These are phyloP conservation scores for Mycena galopus DNA, from an alignment of 768 basidiomycete species.

Conservation along the genomic window DNA sequence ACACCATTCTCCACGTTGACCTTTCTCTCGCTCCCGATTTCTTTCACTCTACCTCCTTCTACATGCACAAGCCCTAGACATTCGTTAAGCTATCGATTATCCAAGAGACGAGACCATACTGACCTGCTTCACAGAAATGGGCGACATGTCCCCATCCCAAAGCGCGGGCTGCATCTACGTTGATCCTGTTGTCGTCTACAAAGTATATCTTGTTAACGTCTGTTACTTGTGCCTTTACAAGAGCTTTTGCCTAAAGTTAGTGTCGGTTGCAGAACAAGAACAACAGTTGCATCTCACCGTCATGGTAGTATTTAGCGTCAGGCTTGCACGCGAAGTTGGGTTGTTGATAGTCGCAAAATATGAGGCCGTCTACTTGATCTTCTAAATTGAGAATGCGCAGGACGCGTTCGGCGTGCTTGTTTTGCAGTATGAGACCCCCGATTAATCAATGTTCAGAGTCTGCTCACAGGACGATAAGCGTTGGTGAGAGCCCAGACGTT, in stretches of 20 bases:
- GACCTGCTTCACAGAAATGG: constrained; percentile 78
- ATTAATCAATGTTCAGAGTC: background rate
- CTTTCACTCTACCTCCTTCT: constrained; percentile 71
- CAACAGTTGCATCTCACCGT: constrained; percentile 54
- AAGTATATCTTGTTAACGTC: constrained; percentile 84
- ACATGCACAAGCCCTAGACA: constrained; percentile 60
- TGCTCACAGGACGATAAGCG: constrained; percentile 77
- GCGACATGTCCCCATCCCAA: constrained; percentile 82
- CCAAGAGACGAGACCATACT: background rate
- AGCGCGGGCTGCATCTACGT: constrained; percentile 74
- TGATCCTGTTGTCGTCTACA: constrained; percentile 80
- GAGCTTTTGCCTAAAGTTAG: constrained; percentile 60
- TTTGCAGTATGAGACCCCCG: background rate
- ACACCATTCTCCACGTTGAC: constrained; percentile 59
- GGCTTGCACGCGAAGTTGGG: constrained; percentile 86
- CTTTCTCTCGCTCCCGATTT: constrained; percentile 56
- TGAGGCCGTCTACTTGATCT: constrained; percentile 80
- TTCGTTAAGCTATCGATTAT: background rate
- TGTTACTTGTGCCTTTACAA: constrained; percentile 68
- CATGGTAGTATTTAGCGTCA: constrained; percentile 74
- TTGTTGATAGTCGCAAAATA: constrained; percentile 82
- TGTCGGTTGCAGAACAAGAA: background rate
- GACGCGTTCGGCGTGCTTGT: constrained; percentile 85
- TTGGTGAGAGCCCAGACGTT: constrained; percentile 92
- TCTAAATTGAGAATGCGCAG: constrained; percentile 78